Conservation (phyloP, 495 filamentous ascomycete genomes). For the Umbilicaria muhlenbergii region DNA sequence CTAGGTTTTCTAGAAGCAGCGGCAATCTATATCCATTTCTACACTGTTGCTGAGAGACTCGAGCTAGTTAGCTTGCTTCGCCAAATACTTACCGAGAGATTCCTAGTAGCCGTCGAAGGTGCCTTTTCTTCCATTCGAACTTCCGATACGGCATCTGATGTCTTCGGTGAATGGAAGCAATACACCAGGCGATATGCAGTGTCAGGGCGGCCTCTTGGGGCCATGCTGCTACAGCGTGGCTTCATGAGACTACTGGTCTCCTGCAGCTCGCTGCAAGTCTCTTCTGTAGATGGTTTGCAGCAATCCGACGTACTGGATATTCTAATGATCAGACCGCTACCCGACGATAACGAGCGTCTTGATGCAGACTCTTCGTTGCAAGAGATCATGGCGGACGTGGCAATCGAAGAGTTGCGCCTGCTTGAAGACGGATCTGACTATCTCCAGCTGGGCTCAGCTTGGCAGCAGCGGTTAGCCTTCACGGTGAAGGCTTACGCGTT, state of each 20-base stretch:
- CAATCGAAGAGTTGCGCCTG: conserved; percentile 64
- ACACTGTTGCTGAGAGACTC: conserved; percentile 54
- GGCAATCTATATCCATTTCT: conserved; percentile 60
- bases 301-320: conserved; percentile 56
- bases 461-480: conserved; percentile 76
- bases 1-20: conserved; percentile 77
- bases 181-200: conserved; percentile 70
- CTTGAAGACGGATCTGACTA: conserved; percentile 87
- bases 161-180: conserved; percentile 62
- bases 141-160: conserved; percentile 27
- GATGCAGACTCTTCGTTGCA: conserved; percentile 22
- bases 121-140: conserved; percentile 75
- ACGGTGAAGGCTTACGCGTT: conserved; percentile 70
- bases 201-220: conserved; percentile 64
- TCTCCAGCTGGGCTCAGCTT: conserved; percentile 64
- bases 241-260: conserved; percentile 75
- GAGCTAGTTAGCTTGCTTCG: conserved; percentile 52
- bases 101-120: conserved; percentile 69
- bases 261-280: conserved; percentile 54
- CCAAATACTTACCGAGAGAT: conserved; percentile 61
- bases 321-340: conserved; percentile 33
- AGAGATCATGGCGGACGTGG: conserved; percentile 56
- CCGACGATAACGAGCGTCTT: too few species aligned
- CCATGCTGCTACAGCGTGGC: conserved; percentile 78
- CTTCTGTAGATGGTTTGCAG: conserved; percentile 40